These are phyloP conservation scores for Podaxis rugospora DNA, from an alignment of 768 basidiomycete genomes.

Conservation along the genomic window DNA sequence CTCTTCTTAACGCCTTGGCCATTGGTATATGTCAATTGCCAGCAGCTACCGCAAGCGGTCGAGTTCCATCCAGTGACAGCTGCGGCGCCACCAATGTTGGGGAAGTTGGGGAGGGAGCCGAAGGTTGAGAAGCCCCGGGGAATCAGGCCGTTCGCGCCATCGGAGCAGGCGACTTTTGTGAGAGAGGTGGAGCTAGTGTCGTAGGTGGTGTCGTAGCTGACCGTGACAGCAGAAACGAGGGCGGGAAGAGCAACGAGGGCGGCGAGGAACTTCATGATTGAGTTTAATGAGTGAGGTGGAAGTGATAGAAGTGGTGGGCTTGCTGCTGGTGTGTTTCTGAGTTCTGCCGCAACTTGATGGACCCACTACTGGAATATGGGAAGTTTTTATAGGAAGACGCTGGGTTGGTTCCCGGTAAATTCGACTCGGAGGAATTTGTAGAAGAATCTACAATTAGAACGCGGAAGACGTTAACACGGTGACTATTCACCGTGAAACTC, in stretches of 20 bases:
- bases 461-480: neutral
- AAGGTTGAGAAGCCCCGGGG: conserved; percentile 45
- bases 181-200: conserved; percentile 41
- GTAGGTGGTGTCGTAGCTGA: conserved; percentile 45
- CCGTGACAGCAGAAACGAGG: conserved; percentile 15
- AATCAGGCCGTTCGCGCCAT: conserved; percentile 49
- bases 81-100: conserved; percentile 52
- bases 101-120: conserved; percentile 50
- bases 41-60: conserved; percentile 54
- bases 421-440: neutral
- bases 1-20: conserved; percentile 23
- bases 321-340: neutral
- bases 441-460: neutral
- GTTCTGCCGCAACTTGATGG: neutral
- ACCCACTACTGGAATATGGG: neutral
- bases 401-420: conserved; percentile 6
- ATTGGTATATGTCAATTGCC: conserved; percentile 47
- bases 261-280: conserved; percentile 29
- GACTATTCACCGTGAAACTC: conserved; percentile 10
- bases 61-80: conserved; percentile 50
- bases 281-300: neutral
- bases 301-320: neutral
- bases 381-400: neutral
- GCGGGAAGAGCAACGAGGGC: conserved; percentile 18
- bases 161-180: conserved; percentile 37